Conservation (phyloP, 805 yeast species). For the Monosporozyma yasuniensis region DNA sequence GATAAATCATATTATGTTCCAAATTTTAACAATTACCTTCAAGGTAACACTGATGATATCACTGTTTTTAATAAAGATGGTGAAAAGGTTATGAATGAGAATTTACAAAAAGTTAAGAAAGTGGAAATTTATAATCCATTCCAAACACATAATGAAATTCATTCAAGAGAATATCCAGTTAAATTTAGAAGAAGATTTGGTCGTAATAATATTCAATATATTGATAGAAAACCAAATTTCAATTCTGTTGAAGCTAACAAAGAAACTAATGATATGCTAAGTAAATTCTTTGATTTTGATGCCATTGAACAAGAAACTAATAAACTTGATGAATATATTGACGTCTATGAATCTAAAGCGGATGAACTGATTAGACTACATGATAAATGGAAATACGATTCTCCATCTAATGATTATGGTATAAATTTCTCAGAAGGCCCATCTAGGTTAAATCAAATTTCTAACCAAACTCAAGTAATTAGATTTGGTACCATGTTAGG, state of each 20-base stretch:
- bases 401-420: slow-evolving; percentile 39
- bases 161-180: slow-evolving; percentile 38
- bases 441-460: slow-evolving; percentile 68
- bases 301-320: slow-evolving; percentile 25
- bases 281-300: slow-evolving; percentile 36
- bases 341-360: slow-evolving; percentile 40
- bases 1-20: slow-evolving; percentile 46
- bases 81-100: slow-evolving; percentile 21
- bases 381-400: slow-evolving; percentile 62
- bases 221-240: slow-evolving; percentile 61
- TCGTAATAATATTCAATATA: slow-evolving; percentile 56
- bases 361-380: slow-evolving; percentile 42
- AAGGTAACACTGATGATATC: slow-evolving; percentile 21
- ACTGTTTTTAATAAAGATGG: slow-evolving; percentile 22
- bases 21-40: slow-evolving; percentile 23
- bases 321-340: slow-evolving; percentile 18
- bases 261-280: slow-evolving; percentile 20
- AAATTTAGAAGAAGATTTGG: slow-evolving; percentile 69
- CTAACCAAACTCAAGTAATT: slow-evolving; percentile 79
- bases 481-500: slow-evolving; percentile 87
- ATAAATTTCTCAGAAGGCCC: slow-evolving; percentile 68
- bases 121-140: slow-evolving; percentile 33
- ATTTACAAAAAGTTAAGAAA: slow-evolving; percentile 23
- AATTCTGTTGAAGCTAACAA: slow-evolving; percentile 17
- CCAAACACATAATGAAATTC: slow-evolving; percentile 22